Percentiles rank a stretch among this genome's conserved stretches.
These are phyloP conservation scores for Penicillium sumatraense DNA, from an alignment of 2,329 filamentous ascomycete species.

Conservation along the genomic window DNA sequence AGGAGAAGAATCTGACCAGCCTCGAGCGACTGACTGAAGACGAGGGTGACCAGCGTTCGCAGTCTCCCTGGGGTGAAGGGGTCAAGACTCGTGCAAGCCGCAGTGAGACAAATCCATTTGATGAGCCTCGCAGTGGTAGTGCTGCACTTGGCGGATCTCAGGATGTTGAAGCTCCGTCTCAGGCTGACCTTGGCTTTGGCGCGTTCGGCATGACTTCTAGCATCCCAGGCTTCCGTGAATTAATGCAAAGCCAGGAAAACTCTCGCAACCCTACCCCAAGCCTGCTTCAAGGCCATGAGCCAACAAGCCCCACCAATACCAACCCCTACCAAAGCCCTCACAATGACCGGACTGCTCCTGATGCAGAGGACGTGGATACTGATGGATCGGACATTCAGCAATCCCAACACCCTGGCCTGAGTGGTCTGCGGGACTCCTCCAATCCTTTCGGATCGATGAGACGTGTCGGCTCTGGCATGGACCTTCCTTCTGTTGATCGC, in stretches of 20 bases:
- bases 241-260: slow-evolving; percentile 62
- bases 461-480: slow-evolving; percentile 59
- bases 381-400: slow-evolving; percentile 60
- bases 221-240: slow-evolving; percentile 61
- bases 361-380: slow-evolving; percentile 65
- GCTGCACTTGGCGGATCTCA: slow-evolving; percentile 76
- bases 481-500: slow-evolving; percentile 73
- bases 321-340: slow-evolving; percentile 95
- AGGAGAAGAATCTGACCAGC: slow-evolving; percentile 59
- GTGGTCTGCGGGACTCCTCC: slow-evolving; percentile 57
- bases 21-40: slow-evolving; percentile 60
- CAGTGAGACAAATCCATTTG: slow-evolving; percentile 55
- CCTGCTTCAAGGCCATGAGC: slow-evolving; percentile 62
- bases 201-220: slow-evolving; percentile 65
- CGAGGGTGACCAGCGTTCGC: slow-evolving; percentile 50
- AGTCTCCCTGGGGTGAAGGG: slow-evolving; percentile 57
- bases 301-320: slow-evolving; percentile 88
- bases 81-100: slow-evolving; percentile 53
- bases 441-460: slow-evolving; percentile 60
- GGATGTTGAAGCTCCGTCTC: slow-evolving; percentile 56
- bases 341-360: slow-evolving; percentile 64
- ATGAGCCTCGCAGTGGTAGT: slow-evolving; percentile 59
- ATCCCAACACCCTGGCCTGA: slow-evolving; percentile 56
- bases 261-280: slow-evolving; percentile 61
- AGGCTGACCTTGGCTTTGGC: slow-evolving; percentile 59